Evolutionary conservation across 495 filamentous ascomycete genomes (phyloP).

Genomic region (Chaetomium fimeti): DNA sequence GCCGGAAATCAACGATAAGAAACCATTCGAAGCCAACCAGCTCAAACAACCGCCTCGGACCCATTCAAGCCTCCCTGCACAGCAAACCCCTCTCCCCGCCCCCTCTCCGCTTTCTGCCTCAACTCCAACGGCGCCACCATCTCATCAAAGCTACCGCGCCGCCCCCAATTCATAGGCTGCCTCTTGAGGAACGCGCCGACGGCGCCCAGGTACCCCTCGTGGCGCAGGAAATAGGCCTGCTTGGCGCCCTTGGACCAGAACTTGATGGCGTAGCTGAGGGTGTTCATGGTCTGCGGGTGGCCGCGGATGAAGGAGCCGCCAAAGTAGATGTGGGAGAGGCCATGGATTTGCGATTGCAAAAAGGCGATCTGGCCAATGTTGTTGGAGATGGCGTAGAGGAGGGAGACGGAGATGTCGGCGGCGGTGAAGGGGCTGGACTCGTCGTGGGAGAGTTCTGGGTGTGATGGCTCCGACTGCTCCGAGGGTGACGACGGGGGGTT

Average conservation of each 20-base stretch:
- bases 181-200: slow-evolving; percentile 92
- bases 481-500: slow-evolving; percentile 22
- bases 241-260: slow-evolving; percentile 96
- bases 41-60: background rate
- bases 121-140: slow-evolving; percentile 14
- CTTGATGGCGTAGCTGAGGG: slow-evolving; percentile 88
- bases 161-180: slow-evolving; percentile 88
- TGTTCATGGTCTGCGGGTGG: slow-evolving; percentile 96
- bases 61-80: background rate
- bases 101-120: slow-evolving; percentile 13
- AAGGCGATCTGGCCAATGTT: slow-evolving; percentile 99
- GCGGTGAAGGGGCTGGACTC: slow-evolving; percentile 42
- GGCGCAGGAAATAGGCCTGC: slow-evolving; percentile 91
- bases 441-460: background rate
- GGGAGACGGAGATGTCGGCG: slow-evolving; percentile 54
- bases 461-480: slow-evolving; percentile 2
- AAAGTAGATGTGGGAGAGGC: slow-evolving; percentile 90
- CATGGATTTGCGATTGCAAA: slow-evolving; percentile 88
- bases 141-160: slow-evolving; percentile 67
- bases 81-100: background rate
- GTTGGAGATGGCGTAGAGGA: slow-evolving; percentile 85
- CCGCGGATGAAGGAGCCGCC: slow-evolving; percentile 96
- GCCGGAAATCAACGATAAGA: background rate
- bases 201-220: slow-evolving; percentile 95
- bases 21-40: background rate